Conservation (phyloP, 192 early-diverging fungal genomes). For the Coemansia sp. region DNA sequence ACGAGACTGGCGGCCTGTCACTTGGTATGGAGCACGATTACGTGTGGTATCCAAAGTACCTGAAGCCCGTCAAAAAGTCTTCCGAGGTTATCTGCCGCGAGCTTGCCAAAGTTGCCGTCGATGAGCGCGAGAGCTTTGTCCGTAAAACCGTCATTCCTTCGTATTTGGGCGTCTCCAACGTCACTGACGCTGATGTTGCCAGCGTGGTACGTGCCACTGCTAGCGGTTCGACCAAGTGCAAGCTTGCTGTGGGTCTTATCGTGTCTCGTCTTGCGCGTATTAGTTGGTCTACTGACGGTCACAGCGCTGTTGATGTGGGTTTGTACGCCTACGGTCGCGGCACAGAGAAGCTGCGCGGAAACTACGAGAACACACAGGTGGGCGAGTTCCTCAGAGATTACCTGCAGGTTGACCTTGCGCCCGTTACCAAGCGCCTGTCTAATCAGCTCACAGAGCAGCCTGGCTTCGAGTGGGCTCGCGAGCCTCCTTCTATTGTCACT, state of each 20-base stretch:
- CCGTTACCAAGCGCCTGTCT: slow-evolving; percentile 43
- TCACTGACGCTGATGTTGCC: slow-evolving; percentile 28
- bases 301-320: slow-evolving; percentile 90
- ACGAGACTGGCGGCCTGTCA: slow-evolving; percentile 67
- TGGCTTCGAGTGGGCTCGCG: slow-evolving; percentile 9
- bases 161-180: slow-evolving; percentile 40
- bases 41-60: slow-evolving; percentile 51
- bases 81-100: slow-evolving; percentile 36
- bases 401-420: slow-evolving; percentile 57
- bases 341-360: slow-evolving; percentile 46
- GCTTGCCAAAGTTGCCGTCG: neutral
- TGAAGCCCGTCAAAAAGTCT: slow-evolving; percentile 33
- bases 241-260: slow-evolving; percentile 23
- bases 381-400: slow-evolving; percentile 61
- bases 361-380: slow-evolving; percentile 71
- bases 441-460: slow-evolving; percentile 44
- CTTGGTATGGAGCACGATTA: slow-evolving; percentile 58
- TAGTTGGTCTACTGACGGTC: slow-evolving; percentile 83
- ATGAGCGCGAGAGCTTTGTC: neutral
- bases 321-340: slow-evolving; percentile 65
- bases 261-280: slow-evolving; percentile 39
- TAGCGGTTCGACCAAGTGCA: neutral
- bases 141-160: slow-evolving; percentile 19
- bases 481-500: slow-evolving; percentile 1
- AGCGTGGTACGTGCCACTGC: neutral